Conservation (phyloP, 73 alveolate species). For the Paramecium octaurelia region DNA sequence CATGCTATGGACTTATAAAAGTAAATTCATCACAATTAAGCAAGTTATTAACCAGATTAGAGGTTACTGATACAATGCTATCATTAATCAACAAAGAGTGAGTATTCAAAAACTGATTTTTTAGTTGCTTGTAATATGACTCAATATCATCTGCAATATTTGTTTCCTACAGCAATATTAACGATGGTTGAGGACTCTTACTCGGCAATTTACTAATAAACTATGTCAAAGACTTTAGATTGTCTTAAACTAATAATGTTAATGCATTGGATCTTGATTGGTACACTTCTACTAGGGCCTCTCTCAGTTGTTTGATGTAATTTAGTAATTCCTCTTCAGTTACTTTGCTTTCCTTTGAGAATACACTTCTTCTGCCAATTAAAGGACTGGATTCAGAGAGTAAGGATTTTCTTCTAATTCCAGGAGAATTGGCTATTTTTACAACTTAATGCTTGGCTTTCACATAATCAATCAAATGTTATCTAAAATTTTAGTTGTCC, state of each 20-base stretch:
- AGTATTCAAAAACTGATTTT: background rate
- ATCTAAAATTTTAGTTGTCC: background rate
- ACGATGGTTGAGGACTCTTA: background rate
- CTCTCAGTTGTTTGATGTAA: background rate
- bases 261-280: background rate
- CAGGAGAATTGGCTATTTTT: slow-evolving; percentile 20
- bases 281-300: background rate
- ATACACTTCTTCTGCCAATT: background rate
- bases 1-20: background rate
- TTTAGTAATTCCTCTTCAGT: background rate
- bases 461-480: background rate
- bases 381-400: slow-evolving; percentile 10
- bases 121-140: background rate
- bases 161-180: background rate
- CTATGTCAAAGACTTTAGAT: background rate
- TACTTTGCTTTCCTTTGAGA: background rate
- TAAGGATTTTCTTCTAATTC: background rate
- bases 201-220: background rate
- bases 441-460: background rate
- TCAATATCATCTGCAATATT: background rate
- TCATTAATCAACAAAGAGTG: background rate
- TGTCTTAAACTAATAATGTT: background rate
- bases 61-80: background rate
- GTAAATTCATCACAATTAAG: slow-evolving; percentile 9
- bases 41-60: background rate